These are phyloP conservation scores for Mycena filopes DNA, from an alignment of 768 basidiomycete species.

Conservation along the genomic window DNA sequence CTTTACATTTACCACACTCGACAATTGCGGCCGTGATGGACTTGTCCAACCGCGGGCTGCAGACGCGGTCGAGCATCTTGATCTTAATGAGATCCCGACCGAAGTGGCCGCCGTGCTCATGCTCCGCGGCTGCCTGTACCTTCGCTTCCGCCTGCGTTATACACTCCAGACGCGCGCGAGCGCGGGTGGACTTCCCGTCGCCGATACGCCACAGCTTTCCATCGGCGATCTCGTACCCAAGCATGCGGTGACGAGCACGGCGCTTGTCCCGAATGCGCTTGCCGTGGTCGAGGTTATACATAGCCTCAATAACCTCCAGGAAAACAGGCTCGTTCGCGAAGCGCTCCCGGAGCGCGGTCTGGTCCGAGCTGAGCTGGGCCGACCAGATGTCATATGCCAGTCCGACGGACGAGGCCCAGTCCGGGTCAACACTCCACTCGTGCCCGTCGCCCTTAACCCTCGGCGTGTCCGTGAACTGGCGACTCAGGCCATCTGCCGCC, in stretches of 20 bases:
- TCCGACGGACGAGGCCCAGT: constrained; percentile 21
- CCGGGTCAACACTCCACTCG: constrained; percentile 35
- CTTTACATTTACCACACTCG: constrained; percentile 38
- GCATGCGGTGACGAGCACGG: constrained; percentile 31
- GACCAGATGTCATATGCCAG: constrained; percentile 27
- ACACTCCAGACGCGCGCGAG: constrained; percentile 38
- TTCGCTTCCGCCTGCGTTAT: constrained; percentile 40
- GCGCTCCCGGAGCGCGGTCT: constrained; percentile 21
- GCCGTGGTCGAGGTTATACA: constrained; percentile 27
- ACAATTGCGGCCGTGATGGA: constrained; percentile 39
- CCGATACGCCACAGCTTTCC: constrained; percentile 37
- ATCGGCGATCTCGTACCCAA: constrained; percentile 35
- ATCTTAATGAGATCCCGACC: constrained; percentile 47
- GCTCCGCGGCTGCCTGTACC: constrained; percentile 33
- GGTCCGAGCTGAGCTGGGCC: neutral
- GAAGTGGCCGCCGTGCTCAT: constrained; percentile 45
- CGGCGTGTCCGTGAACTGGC: too few relatives aligned
- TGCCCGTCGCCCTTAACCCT: too few relatives aligned
- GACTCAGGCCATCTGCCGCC: too few relatives aligned
- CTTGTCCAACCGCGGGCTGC: constrained; percentile 42
- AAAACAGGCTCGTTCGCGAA: constrained; percentile 34
- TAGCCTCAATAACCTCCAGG: constrained; percentile 30
- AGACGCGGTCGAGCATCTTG: constrained; percentile 38
- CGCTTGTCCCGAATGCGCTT: constrained; percentile 22
- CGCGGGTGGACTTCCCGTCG: constrained; percentile 23